These are phyloP conservation scores for Aureobasidium sp. DNA, from an alignment of 2,329 filamentous ascomycete genomes.

Conservation along the genomic window DNA sequence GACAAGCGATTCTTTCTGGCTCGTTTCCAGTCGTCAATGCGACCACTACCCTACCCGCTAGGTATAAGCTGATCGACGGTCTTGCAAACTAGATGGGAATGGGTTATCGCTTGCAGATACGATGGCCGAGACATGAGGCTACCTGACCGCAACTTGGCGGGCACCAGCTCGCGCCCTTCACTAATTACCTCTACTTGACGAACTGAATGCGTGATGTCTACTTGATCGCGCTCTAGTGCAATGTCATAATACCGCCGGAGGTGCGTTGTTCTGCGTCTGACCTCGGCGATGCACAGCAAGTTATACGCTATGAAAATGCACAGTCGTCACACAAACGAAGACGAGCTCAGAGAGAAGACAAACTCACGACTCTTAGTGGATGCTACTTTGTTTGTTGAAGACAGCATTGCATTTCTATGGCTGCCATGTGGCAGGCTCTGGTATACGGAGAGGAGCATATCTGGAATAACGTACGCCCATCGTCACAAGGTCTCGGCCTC, in stretches of 20 bases:
- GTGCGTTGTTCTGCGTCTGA: not conserved
- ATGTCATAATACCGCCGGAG: too few relatives aligned
- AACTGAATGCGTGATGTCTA: not conserved
- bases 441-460: not conserved
- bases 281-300: not conserved
- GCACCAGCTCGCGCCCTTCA: not conserved
- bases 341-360: not conserved
- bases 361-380: not conserved
- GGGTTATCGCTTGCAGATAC: not conserved
- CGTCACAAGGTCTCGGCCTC: conserved; percentile 21
- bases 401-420: not conserved
- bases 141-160: not conserved
- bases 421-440: not conserved
- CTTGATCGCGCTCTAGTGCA: too few relatives aligned
- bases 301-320: not conserved
- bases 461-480: too few relatives aligned
- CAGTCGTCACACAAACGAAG: not conserved
- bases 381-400: not conserved
- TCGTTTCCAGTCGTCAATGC: not conserved
- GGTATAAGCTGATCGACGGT: not conserved
- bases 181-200: not conserved
- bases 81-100: not conserved
- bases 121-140: not conserved
- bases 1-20: not conserved
- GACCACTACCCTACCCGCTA: not conserved